A percentile compares a stretch with the other conserved stretches of the same genome.
Evolutionary conservation across 768 basidiomycete species (phyloP).

Genomic region (Mycena indigotica): DNA sequence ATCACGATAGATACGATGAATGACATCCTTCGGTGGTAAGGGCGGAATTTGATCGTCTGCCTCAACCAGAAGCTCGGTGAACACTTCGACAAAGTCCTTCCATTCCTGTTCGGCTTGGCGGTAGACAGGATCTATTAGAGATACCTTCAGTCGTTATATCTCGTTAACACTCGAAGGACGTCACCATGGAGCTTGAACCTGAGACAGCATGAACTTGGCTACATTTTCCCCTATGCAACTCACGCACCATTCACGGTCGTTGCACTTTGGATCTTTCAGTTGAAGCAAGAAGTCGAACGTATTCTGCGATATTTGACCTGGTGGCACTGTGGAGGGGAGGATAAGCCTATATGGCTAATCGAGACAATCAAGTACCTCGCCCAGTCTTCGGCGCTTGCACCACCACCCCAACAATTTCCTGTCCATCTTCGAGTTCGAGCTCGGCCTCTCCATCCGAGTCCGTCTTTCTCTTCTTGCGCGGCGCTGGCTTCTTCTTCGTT

Average conservation of each 20-base stretch:
- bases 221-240: too few species aligned
- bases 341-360: neutral
- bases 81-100: conserved; percentile 62
- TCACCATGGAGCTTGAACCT: conserved; percentile 86
- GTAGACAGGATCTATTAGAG: conserved; percentile 67
- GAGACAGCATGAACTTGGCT: neutral
- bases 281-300: conserved; percentile 76
- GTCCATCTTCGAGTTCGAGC: conserved; percentile 60
- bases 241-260: conserved; percentile 82
- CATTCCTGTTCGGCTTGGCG: conserved; percentile 86
- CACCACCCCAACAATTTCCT: conserved; percentile 72
- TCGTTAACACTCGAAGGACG: neutral
- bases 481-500: conserved; percentile 28
- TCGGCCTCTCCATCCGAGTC: conserved; percentile 46
- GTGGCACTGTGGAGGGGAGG: conserved; percentile 55
- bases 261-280: conserved; percentile 73
- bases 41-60: conserved; percentile 84
- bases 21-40: conserved; percentile 87
- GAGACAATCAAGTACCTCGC: conserved; percentile 51
- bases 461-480: conserved; percentile 31
- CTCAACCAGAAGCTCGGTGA: conserved; percentile 67
- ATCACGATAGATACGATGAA: conserved; percentile 93
- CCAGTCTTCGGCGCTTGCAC: conserved; percentile 83
- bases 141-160: neutral
- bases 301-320: conserved; percentile 85